Evolutionary conservation across 805 yeast genomes (phyloP).

Genomic region (Tetrapisispora nanseiensis): DNA sequence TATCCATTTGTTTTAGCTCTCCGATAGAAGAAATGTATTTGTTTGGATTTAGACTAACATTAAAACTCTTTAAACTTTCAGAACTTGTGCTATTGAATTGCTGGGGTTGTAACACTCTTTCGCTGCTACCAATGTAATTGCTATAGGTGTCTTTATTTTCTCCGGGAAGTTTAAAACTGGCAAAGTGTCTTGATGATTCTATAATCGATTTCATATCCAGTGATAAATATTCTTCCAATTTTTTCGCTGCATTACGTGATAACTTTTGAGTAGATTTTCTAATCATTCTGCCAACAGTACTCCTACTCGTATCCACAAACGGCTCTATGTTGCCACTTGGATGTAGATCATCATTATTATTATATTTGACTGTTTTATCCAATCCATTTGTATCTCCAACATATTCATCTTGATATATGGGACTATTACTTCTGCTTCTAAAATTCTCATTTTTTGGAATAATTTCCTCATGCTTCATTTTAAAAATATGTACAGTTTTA

Average conservation of each 20-base stretch:
- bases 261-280: slow-evolving; percentile 68
- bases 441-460: not conserved
- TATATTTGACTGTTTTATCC: not conserved
- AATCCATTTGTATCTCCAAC: not conserved
- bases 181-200: slow-evolving; percentile 88
- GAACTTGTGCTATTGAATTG: not conserved
- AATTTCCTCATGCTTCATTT: slow-evolving; percentile 30
- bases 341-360: not conserved
- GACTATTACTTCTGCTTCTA: not conserved
- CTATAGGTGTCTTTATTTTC: slow-evolving; percentile 4
- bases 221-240: slow-evolving; percentile 82
- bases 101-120: not conserved
- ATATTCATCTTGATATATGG: not conserved
- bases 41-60: not conserved
- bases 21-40: slow-evolving; percentile 25
- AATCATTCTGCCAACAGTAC: slow-evolving; percentile 65
- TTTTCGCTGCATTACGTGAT: slow-evolving; percentile 76
- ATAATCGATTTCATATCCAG: slow-evolving; percentile 64
- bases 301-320: slow-evolving; percentile 56
- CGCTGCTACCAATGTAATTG: not conserved
- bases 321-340: slow-evolving; percentile 30
- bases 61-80: not conserved
- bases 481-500: slow-evolving; percentile 87
- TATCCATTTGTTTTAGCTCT: slow-evolving; percentile 27
- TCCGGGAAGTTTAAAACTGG: slow-evolving; percentile 67